These are phyloP conservation scores for Orbilia oligospora DNA, from an alignment of 2,329 filamentous ascomycete genomes.

Conservation along the genomic window DNA sequence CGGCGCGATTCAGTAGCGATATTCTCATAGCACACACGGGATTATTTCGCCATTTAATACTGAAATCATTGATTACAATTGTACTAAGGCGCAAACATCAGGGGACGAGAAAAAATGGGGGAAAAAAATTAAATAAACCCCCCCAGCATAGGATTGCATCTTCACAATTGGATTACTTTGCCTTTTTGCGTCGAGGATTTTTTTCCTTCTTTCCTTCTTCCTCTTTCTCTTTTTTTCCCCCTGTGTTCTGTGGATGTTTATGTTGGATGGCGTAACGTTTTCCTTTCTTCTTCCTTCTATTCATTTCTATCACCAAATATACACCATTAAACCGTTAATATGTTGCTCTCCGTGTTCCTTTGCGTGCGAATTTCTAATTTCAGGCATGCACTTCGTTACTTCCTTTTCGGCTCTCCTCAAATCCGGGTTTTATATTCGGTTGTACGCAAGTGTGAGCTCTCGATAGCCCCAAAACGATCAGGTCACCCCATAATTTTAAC, in stretches of 20 bases:
- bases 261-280: conserved; percentile 25
- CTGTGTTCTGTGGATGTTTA: neutral
- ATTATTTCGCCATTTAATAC: neutral
- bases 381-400: neutral
- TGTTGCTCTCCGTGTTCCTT: neutral
- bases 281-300: conserved; percentile 7
- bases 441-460: conserved; percentile 18
- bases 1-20: neutral
- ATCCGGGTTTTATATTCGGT: conserved; percentile 21
- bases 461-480: conserved; percentile 4
- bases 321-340: conserved; percentile 4
- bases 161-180: neutral
- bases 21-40: neutral
- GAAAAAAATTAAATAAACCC: too few relatives aligned
- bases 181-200: neutral
- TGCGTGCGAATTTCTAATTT: conserved; percentile 16
- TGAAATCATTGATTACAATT: neutral
- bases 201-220: neutral
- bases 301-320: neutral
- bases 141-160: neutral
- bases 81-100: too few relatives aligned
- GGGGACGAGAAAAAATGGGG: too few relatives aligned
- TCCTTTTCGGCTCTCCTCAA: neutral
- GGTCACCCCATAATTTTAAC: neutral
- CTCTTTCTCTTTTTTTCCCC: neutral